phyloP scores from a whole-genome alignment of 768 basidiomycete species.

The Russula dissimulans region DNA sequence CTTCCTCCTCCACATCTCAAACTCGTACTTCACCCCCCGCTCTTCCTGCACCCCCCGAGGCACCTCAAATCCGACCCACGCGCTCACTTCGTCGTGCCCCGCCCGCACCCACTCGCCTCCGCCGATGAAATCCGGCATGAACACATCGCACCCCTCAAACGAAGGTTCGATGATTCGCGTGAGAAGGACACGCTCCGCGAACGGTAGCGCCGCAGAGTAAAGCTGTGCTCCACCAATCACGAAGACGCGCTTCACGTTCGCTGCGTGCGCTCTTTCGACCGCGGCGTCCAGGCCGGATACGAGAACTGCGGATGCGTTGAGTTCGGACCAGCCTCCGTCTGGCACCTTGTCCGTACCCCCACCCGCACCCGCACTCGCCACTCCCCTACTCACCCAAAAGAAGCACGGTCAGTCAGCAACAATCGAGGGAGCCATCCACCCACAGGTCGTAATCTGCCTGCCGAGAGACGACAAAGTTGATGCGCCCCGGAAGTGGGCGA shows the following conservation, averaged over 20 bases:
- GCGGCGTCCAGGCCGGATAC: slow-evolving; percentile 32
- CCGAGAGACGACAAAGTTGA: slow-evolving; percentile 71
- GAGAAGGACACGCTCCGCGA: slow-evolving; percentile 77
- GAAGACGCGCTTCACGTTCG: slow-evolving; percentile 41
- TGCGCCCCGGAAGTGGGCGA: slow-evolving; percentile 65
- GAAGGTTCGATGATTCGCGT: slow-evolving; percentile 71
- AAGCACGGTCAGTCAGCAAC: slow-evolving; percentile 7
- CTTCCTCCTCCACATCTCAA: slow-evolving; percentile 84
- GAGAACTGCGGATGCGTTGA: slow-evolving; percentile 26
- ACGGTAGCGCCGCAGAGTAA: slow-evolving; percentile 56
- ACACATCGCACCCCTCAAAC: slow-evolving; percentile 79
- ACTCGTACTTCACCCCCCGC: slow-evolving; percentile 78
- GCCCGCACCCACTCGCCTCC: slow-evolving; percentile 44
- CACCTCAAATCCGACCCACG: slow-evolving; percentile 78
- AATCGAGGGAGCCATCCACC: slow-evolving; percentile 22
- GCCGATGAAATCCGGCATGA: slow-evolving; percentile 64
- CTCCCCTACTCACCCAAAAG: neutral
- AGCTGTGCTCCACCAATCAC: slow-evolving; percentile 89
- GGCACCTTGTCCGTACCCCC: neutral
- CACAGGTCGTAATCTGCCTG: slow-evolving; percentile 54
- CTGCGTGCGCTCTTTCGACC: slow-evolving; percentile 29
- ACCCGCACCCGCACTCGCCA: neutral
- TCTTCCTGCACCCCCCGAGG: slow-evolving; percentile 70
- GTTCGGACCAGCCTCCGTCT: neutral
- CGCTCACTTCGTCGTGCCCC: slow-evolving; percentile 51